Evolutionary conservation across 2,329 filamentous ascomycete genomes (phyloP), one percentile per base, ranked within the genome.

Genomic region (Calonectria montana): DNA sequence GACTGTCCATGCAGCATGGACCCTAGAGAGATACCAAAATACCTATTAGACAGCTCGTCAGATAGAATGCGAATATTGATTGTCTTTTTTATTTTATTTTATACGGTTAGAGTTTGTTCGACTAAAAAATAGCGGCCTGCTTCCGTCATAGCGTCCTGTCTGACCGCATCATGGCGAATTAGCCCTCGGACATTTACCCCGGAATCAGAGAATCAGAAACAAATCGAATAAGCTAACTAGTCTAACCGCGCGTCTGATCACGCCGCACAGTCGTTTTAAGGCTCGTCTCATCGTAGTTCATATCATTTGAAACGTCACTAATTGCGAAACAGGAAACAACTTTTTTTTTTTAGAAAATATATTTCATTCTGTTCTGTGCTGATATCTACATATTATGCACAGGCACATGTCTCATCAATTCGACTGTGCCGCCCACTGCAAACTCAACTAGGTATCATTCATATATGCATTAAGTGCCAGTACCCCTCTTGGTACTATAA

Each of bases 321-420:
- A 45, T 45, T 31, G 2, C 21, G 37, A 62, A 45, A 45, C 57
- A 62, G 39, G 57, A 21, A 45, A 27, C 25, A 37, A 37, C 8
- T 47, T 45, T 25, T 59, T 41, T 48, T 67, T 35, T 43, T 41
- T 29, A 25, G 41, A 25, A 50, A 29, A 25, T 47, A 53, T 71
- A 25, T 70, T 70, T 63, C 64, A 71, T 67, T 71, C 64, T 70
- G 35, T 66, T 43, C 50, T 67, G 64, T 67, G 59, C 31, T 63
- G 31, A 45, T 64, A 71, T 71, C 39, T 71, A 71, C 69, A 71
- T 23, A 71, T 71, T 71, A 71, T 47, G 64, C 64, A 71, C 57
- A 63, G 66, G 16, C 66, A 66, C 39, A 16, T 39, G n/a, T 10
- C 25, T 53, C 27, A 37, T 62, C 25, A 35, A 35, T 39, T 23